A percentile compares a stretch with the other conserved stretches of the same genome.
Evolutionary conservation across 106 monocot genomes (phyloP).

Genomic region (Allium cepa): DNA sequence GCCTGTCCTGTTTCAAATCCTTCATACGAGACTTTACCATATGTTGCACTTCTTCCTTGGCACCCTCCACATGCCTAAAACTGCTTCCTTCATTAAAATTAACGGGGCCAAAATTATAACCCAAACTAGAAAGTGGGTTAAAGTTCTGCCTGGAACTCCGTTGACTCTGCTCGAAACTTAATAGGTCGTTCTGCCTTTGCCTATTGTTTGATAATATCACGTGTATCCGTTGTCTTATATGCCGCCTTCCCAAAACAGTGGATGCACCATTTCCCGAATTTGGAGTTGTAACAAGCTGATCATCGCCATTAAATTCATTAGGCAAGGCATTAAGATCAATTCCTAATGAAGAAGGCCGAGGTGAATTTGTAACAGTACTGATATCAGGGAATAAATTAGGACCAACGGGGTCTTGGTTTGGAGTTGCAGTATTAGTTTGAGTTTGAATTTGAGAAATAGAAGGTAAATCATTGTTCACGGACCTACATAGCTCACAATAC

Average conservation of each 20-base stretch:
- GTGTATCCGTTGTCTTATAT: constrained; percentile 48
- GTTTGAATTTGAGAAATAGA: constrained; percentile 10
- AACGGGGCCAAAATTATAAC: not conserved
- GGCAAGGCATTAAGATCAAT: constrained; percentile 41
- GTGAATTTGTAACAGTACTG: not conserved
- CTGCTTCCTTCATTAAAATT: constrained; percentile 17
- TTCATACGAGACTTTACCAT: constrained; percentile 36
- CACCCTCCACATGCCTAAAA: constrained; percentile 39
- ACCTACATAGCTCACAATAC: constrained; percentile 69
- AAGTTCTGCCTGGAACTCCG: constrained; percentile 9
- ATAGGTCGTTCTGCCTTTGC: constrained; percentile 19
- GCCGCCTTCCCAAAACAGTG: constrained; percentile 58
- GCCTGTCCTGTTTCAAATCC: constrained; percentile 12
- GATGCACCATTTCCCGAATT: constrained; percentile 32
- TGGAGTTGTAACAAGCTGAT: constrained; percentile 21
- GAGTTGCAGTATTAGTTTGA: not conserved
- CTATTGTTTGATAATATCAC: constrained; percentile 44
- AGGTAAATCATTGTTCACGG: constrained; percentile 18
- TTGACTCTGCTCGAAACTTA: not conserved
- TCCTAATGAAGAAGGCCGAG: constrained; percentile 17
- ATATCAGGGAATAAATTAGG: not conserved
- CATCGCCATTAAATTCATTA: constrained; percentile 17
- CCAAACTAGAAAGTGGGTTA: constrained; percentile 15
- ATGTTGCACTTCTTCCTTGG: constrained; percentile 44
- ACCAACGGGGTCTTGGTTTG: constrained; percentile 8